Conservation (phyloP, 805 yeast genomes). For the Sugiyamaella chiloensis region DNA sequence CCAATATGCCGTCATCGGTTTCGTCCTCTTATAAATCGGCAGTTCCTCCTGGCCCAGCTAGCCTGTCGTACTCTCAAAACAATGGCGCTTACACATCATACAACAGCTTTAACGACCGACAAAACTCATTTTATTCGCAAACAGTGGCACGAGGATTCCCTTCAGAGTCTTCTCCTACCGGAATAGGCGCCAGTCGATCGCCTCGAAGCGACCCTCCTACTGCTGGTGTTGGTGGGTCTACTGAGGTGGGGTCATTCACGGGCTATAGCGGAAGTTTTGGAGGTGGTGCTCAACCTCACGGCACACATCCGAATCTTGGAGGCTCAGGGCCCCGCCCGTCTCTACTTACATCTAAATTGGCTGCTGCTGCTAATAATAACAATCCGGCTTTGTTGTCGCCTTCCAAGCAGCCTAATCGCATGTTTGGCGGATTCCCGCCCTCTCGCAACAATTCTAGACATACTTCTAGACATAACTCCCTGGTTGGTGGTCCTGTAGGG, state of each 20-base stretch:
- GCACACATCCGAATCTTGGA: no score
- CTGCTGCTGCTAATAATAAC: conserved; percentile 23
- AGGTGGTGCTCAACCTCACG: no score
- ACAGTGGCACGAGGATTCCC: conserved; percentile 11
- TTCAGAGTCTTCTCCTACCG: conserved; percentile 3
- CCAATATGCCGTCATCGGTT: conserved; percentile 31
- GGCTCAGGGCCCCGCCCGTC: conserved; percentile 22
- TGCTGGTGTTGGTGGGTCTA: background rate
- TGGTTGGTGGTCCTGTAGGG: conserved; percentile 3
- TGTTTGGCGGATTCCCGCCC: conserved; percentile 8
- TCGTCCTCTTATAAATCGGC: conserved; percentile 28
- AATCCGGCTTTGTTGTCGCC: conserved; percentile 7
- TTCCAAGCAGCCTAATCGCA: conserved; percentile 11
- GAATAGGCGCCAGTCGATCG: background rate
- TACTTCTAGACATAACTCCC: conserved; percentile 11
- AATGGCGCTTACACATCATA: conserved; percentile 4
- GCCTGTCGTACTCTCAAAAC: conserved; percentile 13
- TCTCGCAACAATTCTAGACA: conserved; percentile 15
- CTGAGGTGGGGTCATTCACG: background rate
- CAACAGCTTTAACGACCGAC: conserved; percentile 7
- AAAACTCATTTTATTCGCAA: conserved; percentile 5
- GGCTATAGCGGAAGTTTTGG: background rate
- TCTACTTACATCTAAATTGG: conserved; percentile 35
- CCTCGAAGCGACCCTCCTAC: conserved; percentile 4
- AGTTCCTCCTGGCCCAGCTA: conserved; percentile 19